phyloP scores from a whole-genome alignment of 1,139 yeast species.

The Yamadazyma taylorii region DNA sequence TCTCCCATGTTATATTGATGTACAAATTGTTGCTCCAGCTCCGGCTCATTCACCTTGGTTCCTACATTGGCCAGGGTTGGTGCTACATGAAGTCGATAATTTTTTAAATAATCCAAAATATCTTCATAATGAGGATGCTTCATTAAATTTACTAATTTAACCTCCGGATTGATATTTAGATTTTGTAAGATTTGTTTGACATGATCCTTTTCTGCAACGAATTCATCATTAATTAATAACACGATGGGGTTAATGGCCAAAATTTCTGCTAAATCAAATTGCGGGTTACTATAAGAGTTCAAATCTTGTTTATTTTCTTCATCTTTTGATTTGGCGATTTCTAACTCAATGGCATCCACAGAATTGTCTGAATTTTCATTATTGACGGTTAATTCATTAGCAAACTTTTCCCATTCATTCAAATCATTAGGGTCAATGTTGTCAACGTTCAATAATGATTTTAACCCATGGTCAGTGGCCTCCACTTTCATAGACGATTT shows the following conservation, averaged over 20 bases:
- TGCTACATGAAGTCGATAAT: conserved; percentile 13
- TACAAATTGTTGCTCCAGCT: no score
- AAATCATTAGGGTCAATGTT: conserved; percentile 13
- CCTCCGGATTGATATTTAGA: conserved; percentile 33
- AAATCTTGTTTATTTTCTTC: background rate
- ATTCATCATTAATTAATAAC: conserved; percentile 21
- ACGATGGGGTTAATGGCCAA: conserved; percentile 29
- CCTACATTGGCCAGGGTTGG: no score
- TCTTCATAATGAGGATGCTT: conserved; percentile 32
- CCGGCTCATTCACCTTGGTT: conserved; percentile 9
- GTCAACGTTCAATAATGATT: conserved; percentile 13
- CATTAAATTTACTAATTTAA: conserved; percentile 27
- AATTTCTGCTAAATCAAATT: conserved; percentile 29
- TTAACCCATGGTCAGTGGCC: conserved; percentile 6
- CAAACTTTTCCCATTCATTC: conserved; percentile 18
- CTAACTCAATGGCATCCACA: conserved; percentile 1
- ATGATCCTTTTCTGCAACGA: conserved; percentile 20
- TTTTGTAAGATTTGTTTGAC: conserved; percentile 23
- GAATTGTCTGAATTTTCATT: background rate
- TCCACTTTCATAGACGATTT: background rate
- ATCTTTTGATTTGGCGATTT: conserved; percentile 1
- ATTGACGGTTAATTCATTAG: conserved; percentile 5
- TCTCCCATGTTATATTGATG: conserved; percentile 14
- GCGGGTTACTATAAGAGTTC: conserved; percentile 11
- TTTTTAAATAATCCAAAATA: conserved; percentile 27